A percentile compares a stretch with the other conserved stretches of the same genome.
Conservation (phyloP, 371 early-diverging fungal species). For the Amoeboaphelidium protococcarum region DNA sequence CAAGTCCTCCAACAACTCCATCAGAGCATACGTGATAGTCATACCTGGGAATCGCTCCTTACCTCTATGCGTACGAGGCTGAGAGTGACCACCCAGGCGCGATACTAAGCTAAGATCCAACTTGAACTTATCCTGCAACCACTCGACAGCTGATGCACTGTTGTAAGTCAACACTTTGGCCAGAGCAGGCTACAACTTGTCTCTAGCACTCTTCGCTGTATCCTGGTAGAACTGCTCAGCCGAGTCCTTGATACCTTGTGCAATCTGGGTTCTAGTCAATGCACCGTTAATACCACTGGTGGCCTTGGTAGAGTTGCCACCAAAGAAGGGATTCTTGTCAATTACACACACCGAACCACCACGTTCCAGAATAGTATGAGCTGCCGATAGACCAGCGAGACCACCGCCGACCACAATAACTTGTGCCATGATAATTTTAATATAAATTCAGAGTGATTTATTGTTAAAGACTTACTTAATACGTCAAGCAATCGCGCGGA, state of each 20-base stretch:
- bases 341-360: slow-evolving; percentile 59
- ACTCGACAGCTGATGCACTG: slow-evolving; percentile 65
- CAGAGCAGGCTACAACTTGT: slow-evolving; percentile 49
- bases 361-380: slow-evolving; percentile 54
- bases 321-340: slow-evolving; percentile 70
- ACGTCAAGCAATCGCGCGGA: no score
- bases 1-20: slow-evolving; percentile 55
- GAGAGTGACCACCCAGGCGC: slow-evolving; percentile 52
- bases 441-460: no score
- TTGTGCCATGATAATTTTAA: slow-evolving; percentile 11
- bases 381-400: slow-evolving; percentile 63
- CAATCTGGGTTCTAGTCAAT: slow-evolving; percentile 39
- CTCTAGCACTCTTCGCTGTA: slow-evolving; percentile 60
- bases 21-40: slow-evolving; percentile 79
- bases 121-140: slow-evolving; percentile 63
- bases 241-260: slow-evolving; percentile 37
- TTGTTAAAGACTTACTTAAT: no score
- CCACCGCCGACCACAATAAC: slow-evolving; percentile 77
- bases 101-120: slow-evolving; percentile 64
- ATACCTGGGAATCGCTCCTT: slow-evolving; percentile 79
- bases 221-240: slow-evolving; percentile 65
- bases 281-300: slow-evolving; percentile 24
- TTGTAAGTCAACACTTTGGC: slow-evolving; percentile 60
- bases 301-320: slow-evolving; percentile 36
- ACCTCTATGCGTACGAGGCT: slow-evolving; percentile 79